These are phyloP conservation scores for Solanum medicagineum DNA, from an alignment of 257 asterid genomes.

Conservation along the genomic window DNA sequence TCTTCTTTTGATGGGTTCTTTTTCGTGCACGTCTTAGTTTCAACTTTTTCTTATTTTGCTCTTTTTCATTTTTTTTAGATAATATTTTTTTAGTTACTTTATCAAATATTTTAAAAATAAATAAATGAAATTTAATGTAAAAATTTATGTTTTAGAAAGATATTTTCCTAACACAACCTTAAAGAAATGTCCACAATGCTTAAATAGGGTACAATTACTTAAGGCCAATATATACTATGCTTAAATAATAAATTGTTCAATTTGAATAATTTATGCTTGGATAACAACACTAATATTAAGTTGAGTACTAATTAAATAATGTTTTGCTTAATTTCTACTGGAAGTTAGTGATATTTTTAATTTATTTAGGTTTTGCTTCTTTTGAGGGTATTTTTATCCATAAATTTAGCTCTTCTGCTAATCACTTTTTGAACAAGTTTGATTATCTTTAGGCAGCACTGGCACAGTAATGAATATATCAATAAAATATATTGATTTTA, in stretches of 20 bases:
- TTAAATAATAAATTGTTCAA: background rate
- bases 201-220: background rate
- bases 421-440: background rate
- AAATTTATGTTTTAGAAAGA: too few relatives aligned
- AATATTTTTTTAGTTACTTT: background rate
- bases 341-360: background rate
- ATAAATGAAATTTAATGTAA: background rate
- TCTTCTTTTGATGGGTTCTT: background rate
- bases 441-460: background rate
- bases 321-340: background rate
- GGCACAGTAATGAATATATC: background rate
- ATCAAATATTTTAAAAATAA: background rate
- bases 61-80: background rate
- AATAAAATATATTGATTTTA: background rate
- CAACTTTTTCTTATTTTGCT: background rate
- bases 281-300: background rate
- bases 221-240: background rate
- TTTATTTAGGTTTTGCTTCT: background rate
- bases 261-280: background rate
- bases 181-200: background rate
- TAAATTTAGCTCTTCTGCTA: background rate
- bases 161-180: background rate
- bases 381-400: background rate
- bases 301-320: background rate
- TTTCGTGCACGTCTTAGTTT: background rate